Evolutionary conservation across 2,329 filamentous ascomycete species (phyloP), one percentile per base, ranked within the genome.

Genomic region (Diplodia scrobiculata): DNA sequence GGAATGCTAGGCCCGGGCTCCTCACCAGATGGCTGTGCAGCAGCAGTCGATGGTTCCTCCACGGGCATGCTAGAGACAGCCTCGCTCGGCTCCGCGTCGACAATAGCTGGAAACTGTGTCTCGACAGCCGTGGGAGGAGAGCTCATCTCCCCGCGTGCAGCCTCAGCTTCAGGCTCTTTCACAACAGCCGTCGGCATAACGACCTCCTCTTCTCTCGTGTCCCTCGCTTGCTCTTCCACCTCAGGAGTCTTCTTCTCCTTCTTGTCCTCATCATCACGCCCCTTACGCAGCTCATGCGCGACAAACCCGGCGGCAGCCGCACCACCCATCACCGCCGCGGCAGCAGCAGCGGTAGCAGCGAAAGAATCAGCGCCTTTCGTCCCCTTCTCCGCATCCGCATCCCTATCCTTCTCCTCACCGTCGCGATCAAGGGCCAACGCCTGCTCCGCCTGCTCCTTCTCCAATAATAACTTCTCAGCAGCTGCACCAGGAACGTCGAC

Each of bases 271-370:
- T 38, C 52, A 29, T 55, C n/a, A 17, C 27, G 25, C 2, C 38
- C 54, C 36, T 59, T 29, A 14, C 68, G 58, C 13, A 70, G 69
- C 9, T 69, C 68, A 29, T 71, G 67, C 41, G 67, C 66, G 9
- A 71, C 58, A 6, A 69, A 59, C 19, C 55, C 55, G 0, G 70
- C 68, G n/a, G 70, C 66, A 10, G 70, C 69, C 17, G 71, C 67
- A 25, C 73, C 74, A 5, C 73, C 74, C 1, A 73, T 66, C 4
- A 73, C 58, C 45, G 70, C 70, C 19, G 72, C 73, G 6, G 76
- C 68, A 32, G 73, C 72, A 54, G 74, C 72, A 52, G 72, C 73
- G 5, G 76, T 68, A 32, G 73, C 72, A 41, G 14, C 13, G 9
- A 9, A 41, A 45, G n/a, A 45, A 19, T 45, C 41, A 4, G 41